These are phyloP conservation scores for Candida pseudofarinosa DNA, from an alignment of 805 yeast genomes.

Conservation along the genomic window DNA sequence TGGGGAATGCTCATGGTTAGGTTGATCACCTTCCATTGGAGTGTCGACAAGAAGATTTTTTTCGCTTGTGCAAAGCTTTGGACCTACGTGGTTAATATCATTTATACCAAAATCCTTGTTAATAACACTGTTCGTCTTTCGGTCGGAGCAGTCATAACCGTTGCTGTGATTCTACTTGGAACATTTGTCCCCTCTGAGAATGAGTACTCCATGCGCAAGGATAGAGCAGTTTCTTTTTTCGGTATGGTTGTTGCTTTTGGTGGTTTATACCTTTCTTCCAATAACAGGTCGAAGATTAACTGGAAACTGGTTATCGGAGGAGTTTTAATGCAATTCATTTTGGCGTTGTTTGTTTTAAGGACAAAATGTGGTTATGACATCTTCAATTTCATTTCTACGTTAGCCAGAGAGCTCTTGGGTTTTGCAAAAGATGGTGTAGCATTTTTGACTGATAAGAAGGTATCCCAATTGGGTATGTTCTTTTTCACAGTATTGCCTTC, in stretches of 20 bases:
- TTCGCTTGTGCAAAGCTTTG: slow-evolving; percentile 20
- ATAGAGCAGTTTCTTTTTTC: slow-evolving; percentile 55
- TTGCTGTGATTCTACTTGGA: slow-evolving; percentile 49
- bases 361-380: slow-evolving; percentile 58
- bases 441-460: slow-evolving; percentile 43
- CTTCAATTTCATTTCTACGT: slow-evolving; percentile 54
- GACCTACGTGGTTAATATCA: slow-evolving; percentile 27
- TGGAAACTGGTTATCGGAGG: slow-evolving; percentile 63
- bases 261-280: slow-evolving; percentile 43
- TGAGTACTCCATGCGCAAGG: slow-evolving; percentile 42
- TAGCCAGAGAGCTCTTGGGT: slow-evolving; percentile 54
- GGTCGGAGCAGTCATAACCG: slow-evolving; percentile 42
- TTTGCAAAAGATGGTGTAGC: slow-evolving; percentile 61
- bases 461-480: slow-evolving; percentile 43
- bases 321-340: slow-evolving; percentile 53
- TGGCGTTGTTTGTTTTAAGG: slow-evolving; percentile 59
- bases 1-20: slow-evolving; percentile 50
- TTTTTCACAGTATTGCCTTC: slow-evolving; percentile 60
- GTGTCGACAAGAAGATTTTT: slow-evolving; percentile 19
- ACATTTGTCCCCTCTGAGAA: slow-evolving; percentile 50
- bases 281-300: slow-evolving; percentile 40
- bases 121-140: slow-evolving; percentile 35
- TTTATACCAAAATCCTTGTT: slow-evolving; percentile 40
- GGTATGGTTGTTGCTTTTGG: slow-evolving; percentile 48
- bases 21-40: slow-evolving; percentile 47